These are phyloP conservation scores for Amanita jacksonii DNA, from an alignment of 768 basidiomycete species.

Conservation along the genomic window DNA sequence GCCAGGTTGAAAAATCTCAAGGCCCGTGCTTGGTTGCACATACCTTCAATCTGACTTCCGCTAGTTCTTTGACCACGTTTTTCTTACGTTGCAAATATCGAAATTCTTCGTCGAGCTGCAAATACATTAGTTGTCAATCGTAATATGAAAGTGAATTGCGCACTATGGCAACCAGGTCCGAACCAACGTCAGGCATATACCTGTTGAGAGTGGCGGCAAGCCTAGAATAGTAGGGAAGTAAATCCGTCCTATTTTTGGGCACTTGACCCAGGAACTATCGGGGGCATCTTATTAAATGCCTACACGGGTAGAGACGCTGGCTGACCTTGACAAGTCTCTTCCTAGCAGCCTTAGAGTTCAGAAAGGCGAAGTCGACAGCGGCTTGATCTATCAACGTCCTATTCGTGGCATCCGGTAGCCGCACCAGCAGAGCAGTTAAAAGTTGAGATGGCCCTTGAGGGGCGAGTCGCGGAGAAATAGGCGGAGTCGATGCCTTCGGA, in stretches of 20 bases:
- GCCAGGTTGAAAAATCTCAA: neutral
- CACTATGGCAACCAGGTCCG: constrained; percentile 73
- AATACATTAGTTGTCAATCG: constrained; percentile 5
- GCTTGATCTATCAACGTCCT: constrained; percentile 84
- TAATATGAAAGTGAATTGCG: constrained; percentile 20
- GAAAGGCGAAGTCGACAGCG: constrained; percentile 90
- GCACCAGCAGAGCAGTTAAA: constrained; percentile 80
- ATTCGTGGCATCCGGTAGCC: constrained; percentile 92
- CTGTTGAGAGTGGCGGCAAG: constrained; percentile 79
- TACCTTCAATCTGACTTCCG: constrained; percentile 81
- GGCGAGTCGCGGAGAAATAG: constrained; percentile 59
- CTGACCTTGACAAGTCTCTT: constrained; percentile 81
- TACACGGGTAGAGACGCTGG: neutral
- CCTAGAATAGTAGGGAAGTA: constrained; percentile 89
- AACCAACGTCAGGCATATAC: constrained; percentile 92
- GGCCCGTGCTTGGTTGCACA: too few relatives aligned
- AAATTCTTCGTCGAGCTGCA: constrained; percentile 92
- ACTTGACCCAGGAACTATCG: constrained; percentile 70
- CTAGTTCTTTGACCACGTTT: constrained; percentile 82
- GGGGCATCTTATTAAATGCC: constrained; percentile 5
- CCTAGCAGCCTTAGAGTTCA: constrained; percentile 94
- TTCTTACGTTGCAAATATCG: constrained; percentile 92
- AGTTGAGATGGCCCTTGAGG: constrained; percentile 91
- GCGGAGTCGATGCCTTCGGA: constrained; percentile 51
- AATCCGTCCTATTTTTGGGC: constrained; percentile 80